Conservation (phyloP, 345 rosid genomes). For the Eucalyptus cloeziana region DNA sequence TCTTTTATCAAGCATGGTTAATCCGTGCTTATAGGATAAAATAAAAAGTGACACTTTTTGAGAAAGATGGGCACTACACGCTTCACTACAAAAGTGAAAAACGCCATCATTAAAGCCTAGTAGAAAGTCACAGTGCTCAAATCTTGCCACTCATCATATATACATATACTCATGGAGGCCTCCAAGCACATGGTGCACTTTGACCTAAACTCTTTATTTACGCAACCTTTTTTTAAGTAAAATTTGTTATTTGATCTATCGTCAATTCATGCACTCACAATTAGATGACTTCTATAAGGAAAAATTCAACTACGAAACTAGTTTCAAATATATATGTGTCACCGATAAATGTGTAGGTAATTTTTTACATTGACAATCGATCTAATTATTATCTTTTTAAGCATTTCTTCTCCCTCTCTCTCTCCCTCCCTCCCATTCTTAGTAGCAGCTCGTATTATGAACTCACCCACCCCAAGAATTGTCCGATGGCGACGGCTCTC, state of each 20-base stretch:
- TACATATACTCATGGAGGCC: neutral
- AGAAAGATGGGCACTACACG: neutral
- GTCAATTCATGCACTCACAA: neutral
- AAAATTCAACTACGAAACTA: neutral
- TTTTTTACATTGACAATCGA: accelerated
- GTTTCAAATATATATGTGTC: neutral
- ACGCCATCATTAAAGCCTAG: neutral
- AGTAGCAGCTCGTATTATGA: neutral
- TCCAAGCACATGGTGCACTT: neutral
- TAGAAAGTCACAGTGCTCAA: neutral
- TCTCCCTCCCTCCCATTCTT: too few relatives aligned
- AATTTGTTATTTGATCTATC: accelerated
- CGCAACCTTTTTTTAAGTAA: neutral
- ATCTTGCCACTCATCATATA: neutral
- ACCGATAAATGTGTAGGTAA: neutral
- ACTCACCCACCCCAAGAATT: neutral
- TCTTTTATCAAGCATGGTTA: neutral
- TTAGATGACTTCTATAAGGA: neutral
- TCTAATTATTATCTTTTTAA: too few relatives aligned
- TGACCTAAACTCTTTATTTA: neutral
- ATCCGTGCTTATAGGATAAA: neutral
- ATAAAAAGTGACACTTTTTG: neutral
- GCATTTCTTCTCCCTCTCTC: neutral
- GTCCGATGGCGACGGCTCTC: accelerated
- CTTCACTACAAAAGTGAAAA: neutral